These are phyloP conservation scores for Lactifluus subvellereus DNA, from an alignment of 768 basidiomycete species.

Conservation along the genomic window DNA sequence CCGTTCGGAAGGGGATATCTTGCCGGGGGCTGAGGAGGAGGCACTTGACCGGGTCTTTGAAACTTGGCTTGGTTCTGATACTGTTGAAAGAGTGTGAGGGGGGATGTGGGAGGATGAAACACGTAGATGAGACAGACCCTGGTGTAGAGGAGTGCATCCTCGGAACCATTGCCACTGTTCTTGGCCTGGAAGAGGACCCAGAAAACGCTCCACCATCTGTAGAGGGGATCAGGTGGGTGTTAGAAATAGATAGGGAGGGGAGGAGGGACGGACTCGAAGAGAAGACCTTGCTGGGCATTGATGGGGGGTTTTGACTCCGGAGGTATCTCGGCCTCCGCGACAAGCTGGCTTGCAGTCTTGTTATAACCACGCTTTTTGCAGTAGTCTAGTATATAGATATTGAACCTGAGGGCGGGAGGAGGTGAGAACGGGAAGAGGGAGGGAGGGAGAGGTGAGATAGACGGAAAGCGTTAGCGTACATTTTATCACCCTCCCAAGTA, in stretches of 20 bases:
- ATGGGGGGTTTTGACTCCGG: conserved; percentile 66
- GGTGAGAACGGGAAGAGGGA: background rate
- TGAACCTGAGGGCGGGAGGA: conserved; percentile 52
- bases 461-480: conserved; percentile 39
- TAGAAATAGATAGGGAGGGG: conserved; percentile 6
- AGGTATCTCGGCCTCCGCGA: conserved; percentile 60
- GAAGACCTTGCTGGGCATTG: conserved; percentile 73
- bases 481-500: conserved; percentile 83
- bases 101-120: background rate
- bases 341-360: conserved; percentile 65
- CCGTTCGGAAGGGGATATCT: conserved; percentile 29
- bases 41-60: background rate
- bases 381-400: conserved; percentile 86
- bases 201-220: conserved; percentile 86
- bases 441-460: background rate
- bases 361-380: conserved; percentile 72
- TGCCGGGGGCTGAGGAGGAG: conserved; percentile 16
- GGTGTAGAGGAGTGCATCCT: conserved; percentile 66
- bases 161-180: conserved; percentile 57
- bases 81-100: conserved; percentile 23
- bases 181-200: conserved; percentile 83
- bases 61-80: conserved; percentile 33
- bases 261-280: conserved; percentile 61
- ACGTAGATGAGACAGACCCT: conserved; percentile 42
- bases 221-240: conserved; percentile 16